phyloP scores from a whole-genome alignment of 164 flowering plant species.

The Vitis cinerea region DNA sequence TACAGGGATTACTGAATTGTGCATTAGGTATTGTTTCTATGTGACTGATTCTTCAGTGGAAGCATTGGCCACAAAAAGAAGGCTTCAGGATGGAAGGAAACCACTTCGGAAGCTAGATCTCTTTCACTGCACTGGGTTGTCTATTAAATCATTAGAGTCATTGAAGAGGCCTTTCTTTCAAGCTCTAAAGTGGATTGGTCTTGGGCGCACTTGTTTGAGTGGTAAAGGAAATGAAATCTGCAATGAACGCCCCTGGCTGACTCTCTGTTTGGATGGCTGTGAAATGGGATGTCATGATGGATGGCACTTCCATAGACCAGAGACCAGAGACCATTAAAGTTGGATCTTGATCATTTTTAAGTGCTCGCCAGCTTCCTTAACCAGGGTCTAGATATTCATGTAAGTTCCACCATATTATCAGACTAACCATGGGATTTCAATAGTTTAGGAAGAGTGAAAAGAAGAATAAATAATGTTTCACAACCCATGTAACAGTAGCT shows the following conservation, averaged over 20 bases:
- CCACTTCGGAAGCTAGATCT: constrained; percentile 42
- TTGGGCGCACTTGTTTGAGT: constrained; percentile 27
- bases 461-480: too few relatives aligned
- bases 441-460: too few relatives aligned
- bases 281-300: constrained; percentile 52
- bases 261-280: constrained; percentile 42
- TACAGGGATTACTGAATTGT: constrained; percentile 30
- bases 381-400: too few relatives aligned
- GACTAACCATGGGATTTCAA: too few relatives aligned
- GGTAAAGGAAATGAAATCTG: constrained; percentile 13
- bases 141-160: constrained; percentile 12
- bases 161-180: constrained; percentile 27
- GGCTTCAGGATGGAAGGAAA: constrained; percentile 5
- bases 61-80: constrained; percentile 25
- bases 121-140: constrained; percentile 30
- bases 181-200: constrained; percentile 47
- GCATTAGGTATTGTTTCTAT: constrained; percentile 31
- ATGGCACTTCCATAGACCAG: constrained; percentile 31
- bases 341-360: neutral
- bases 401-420: too few relatives aligned
- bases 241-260: constrained; percentile 33
- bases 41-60: constrained; percentile 38
- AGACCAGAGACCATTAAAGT: too few relatives aligned
- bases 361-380: neutral
- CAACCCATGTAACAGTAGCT: too few relatives aligned